Base-by-base conservation (phyloP, 805 yeast species). In the Brettanomyces naardenensis region DNA sequence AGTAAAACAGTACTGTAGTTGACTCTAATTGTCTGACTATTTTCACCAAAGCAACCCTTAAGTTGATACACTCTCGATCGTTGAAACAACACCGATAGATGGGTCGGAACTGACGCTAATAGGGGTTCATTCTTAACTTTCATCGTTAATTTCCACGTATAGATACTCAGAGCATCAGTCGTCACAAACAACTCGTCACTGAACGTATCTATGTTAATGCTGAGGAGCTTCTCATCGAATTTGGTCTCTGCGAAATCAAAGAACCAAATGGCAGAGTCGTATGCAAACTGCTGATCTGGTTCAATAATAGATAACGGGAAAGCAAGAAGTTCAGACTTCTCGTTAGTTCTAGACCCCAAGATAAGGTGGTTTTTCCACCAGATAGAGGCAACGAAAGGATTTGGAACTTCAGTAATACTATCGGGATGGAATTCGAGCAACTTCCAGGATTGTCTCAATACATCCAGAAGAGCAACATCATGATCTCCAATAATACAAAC, bases 401-500 rank as follows among this genome's bases (percentile, higher is more conserved):
- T 63, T 7, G 31, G 9, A 57, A 46, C 23, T 54, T 63, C 33
- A 10, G 40, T 48, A 13, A 35, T 44, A 29, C 46, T 51, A 19
- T 56, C 56, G 44, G 54, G 56, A 39, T 52, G 59, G 17, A 25
- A 20, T 9, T 53, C 62, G 32, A 72, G 55, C 37, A 59, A 51
- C 44, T 68, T 71, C 78, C 78, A 73, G 26, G 59, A 58, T n/a
- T 68, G 63, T 1, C 65, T 54, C 26, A 53, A 42, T 10, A 61
- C 37, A 35, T 64, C 58, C 45, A 66, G 70, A 32, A 70, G 59
- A 19, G 68, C 52, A 13, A 73, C 61, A 18, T 76, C 77, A 19
- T 54, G 49, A 18, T 62, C 55, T 0, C 79, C 80, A 5, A 76
- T 68, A 14, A 73, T 28, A 18, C 78, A 76, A 14, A 71, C 57